A percentile compares a stretch with the other conserved stretches of the same genome.
Conservation (phyloP, 768 basidiomycete genomes). For the Pleurotus tuber-regium region DNA sequence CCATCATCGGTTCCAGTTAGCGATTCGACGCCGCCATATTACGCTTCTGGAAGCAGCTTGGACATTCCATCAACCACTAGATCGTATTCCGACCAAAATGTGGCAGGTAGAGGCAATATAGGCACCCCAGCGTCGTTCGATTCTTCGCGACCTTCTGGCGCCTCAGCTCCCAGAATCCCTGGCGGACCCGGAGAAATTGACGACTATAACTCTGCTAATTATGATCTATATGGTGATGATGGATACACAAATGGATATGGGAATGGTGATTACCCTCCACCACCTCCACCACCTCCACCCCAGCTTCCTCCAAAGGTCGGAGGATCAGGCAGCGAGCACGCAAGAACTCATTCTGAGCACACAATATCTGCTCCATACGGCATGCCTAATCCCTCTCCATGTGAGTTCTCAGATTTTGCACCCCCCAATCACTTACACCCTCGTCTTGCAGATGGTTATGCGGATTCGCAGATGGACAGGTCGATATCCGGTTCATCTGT, state of each 20-base stretch:
- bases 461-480: not conserved
- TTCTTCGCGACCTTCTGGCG: slow-evolving; percentile 1
- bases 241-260: not conserved
- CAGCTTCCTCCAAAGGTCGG: not conserved
- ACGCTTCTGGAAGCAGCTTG: slow-evolving; percentile 2
- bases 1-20: slow-evolving; percentile 1
- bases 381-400: slow-evolving; percentile 2
- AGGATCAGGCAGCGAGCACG: slow-evolving; percentile 1
- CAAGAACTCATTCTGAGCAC: slow-evolving; percentile 6
- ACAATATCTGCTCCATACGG: not conserved
- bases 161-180: slow-evolving; percentile 8
- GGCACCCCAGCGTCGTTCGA: not conserved
- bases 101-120: not conserved
- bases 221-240: not conserved
- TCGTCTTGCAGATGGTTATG: too few species aligned
- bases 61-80: not conserved
- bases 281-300: slow-evolving; percentile 22
- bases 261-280: slow-evolving; percentile 1
- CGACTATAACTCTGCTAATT: not conserved
- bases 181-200: not conserved
- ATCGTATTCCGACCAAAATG: slow-evolving; percentile 2
- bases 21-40: not conserved
- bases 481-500: slow-evolving; percentile 2
- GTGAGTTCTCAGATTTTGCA: too few species aligned
- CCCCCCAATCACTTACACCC: too few species aligned